Conservation (phyloP, 495 filamentous ascomycete species). For the Penicillium cinerascens region DNA sequence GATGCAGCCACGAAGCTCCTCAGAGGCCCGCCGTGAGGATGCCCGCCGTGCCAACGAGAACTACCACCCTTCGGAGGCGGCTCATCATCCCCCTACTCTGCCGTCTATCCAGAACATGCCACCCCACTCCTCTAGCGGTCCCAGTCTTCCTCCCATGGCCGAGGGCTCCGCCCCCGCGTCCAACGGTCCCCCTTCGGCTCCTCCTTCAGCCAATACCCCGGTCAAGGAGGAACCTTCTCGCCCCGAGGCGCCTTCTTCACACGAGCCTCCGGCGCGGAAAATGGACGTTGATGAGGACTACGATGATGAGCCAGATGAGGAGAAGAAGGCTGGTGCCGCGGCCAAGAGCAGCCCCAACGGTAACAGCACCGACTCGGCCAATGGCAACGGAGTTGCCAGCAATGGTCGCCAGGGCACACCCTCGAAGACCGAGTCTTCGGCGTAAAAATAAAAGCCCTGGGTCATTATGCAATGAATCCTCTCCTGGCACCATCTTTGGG, state of each 20-base stretch:
- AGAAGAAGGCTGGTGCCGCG: slow-evolving; percentile 56
- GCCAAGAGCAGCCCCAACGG: slow-evolving; percentile 43
- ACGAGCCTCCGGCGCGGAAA: slow-evolving; percentile 83
- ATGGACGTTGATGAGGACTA: slow-evolving; percentile 98
- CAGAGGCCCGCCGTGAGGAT: slow-evolving; percentile 68
- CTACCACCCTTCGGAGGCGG: slow-evolving; percentile 87
- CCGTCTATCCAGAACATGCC: slow-evolving; percentile 72
- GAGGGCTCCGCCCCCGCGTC: slow-evolving; percentile 51
- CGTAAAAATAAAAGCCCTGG: slow-evolving; percentile 19
- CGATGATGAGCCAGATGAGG: slow-evolving; percentile 81
- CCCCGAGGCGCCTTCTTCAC: slow-evolving; percentile 54
- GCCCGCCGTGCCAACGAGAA: slow-evolving; percentile 66
- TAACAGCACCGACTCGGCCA: slow-evolving; percentile 27
- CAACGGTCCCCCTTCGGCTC: slow-evolving; percentile 57
- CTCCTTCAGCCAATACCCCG: slow-evolving; percentile 39
- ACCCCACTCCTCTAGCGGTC: slow-evolving; percentile 43
- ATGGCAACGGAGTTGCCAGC: slow-evolving; percentile 10
- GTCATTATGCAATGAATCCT: slow-evolving; percentile 1
- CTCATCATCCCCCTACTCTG: slow-evolving; percentile 76
- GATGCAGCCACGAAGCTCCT: slow-evolving; percentile 71
- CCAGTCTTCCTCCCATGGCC: slow-evolving; percentile 54
- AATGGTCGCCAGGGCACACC: slow-evolving; percentile 30
- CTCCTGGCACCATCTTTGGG: slow-evolving; percentile 2
- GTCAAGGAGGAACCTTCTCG: slow-evolving; percentile 46
- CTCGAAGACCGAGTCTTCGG: slow-evolving; percentile 33